phyloP scores from a whole-genome alignment of 1,284 basidiomycete species.

The Boletellus deceptivus region DNA sequence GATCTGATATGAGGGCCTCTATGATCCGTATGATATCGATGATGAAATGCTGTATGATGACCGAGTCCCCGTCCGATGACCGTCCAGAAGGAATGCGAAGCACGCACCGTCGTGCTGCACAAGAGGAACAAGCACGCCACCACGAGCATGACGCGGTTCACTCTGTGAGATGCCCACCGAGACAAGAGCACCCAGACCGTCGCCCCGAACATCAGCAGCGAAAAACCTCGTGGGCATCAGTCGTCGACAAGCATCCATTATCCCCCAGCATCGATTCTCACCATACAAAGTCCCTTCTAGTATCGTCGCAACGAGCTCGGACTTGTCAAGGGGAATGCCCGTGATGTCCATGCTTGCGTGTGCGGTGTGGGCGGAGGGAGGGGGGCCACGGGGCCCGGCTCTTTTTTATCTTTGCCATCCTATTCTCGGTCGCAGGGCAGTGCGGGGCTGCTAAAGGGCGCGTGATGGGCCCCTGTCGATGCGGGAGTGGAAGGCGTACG shows the following conservation, averaged over 20 bases:
- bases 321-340: not conserved
- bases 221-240: not conserved
- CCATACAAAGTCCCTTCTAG: not conserved
- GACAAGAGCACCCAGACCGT: not conserved
- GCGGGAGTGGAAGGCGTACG: not conserved
- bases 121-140: not conserved
- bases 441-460: not conserved
- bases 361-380: not conserved
- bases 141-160: not conserved
- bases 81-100: not conserved
- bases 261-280: not conserved
- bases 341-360: not conserved
- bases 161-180: not conserved
- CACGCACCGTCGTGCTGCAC: not conserved
- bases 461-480: not conserved
- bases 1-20: not conserved
- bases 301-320: not conserved
- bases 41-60: not conserved
- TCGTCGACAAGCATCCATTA: not conserved
- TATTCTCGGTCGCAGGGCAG: not conserved
- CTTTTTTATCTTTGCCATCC: not conserved
- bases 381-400: not conserved
- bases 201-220: conserved; percentile 1
- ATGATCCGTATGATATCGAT: not conserved
- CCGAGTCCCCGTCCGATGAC: not conserved